Base-by-base conservation (phyloP, 1,139 yeast species). In the Pichia norvegensis region DNA sequence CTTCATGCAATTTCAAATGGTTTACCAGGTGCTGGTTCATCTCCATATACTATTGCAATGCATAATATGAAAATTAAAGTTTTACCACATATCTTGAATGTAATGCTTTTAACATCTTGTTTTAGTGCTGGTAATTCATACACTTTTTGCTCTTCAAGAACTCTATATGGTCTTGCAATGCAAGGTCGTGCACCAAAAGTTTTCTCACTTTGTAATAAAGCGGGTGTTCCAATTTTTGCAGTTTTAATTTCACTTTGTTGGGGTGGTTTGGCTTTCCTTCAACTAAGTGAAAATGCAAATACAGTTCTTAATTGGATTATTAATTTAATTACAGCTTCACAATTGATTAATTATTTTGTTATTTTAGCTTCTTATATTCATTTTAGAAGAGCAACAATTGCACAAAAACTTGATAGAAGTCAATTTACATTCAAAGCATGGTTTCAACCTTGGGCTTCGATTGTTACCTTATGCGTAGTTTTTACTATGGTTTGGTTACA, bases 101-200 rank as follows among this genome's bases (percentile, higher is more conserved):
- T 69, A 8, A 72, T 81, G 19, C 65, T 81, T 41, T 64, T 81
- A 33, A 67, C 81, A 7, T 74, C 87, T 0, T 81, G 85, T 1
- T 81, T 81, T 55, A 77, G 84, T 13, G 85, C 88, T 1, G 88
- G 88, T 44, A 80, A 80, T 61, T 81, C 87, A 1, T 81, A 81
- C 59, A 76, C 81, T 8, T 82, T 74, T 61, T 79, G 85, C 55
- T 79, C 86, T 1, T 69, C 78, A 8, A 65, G 81, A 52, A 67
- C 75, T 1, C 63, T 66, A 54, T 79, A 80, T 55, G 85, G 86
- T 0, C 67, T 83, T 61, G 80, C 88, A 0, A 59, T 74, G 17
- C 70, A 70, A 43, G 79, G 79, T 5, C 68, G 69, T 43, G 81
- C 79, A 5, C 81, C 81, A 5, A 56, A 53, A 35, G 46, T 73